Percentiles rank a stretch among this genome's conserved stretches.
Evolutionary conservation across 768 basidiomycete genomes (phyloP).

Genomic region (Phylloporus arenicola): DNA sequence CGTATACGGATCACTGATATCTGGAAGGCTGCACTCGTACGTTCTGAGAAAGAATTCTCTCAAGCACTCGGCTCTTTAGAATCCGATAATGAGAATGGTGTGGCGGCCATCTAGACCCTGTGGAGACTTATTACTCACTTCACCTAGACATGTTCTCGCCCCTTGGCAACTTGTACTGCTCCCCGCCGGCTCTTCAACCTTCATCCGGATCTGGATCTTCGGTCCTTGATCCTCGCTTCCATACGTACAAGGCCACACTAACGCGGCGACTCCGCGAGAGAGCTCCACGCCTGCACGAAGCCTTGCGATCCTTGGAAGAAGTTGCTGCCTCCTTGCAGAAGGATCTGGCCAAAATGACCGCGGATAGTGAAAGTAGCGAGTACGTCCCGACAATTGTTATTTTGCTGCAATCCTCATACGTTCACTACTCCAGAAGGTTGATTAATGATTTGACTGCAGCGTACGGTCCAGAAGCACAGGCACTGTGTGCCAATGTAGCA

Average conservation of each 20-base stretch:
- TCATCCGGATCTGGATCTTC: slow-evolving; percentile 36
- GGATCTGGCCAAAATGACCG: slow-evolving; percentile 48
- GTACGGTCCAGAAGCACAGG: slow-evolving; percentile 50
- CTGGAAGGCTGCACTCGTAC: slow-evolving; percentile 48
- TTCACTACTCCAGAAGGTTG: slow-evolving; percentile 33
- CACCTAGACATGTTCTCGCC: slow-evolving; percentile 44
- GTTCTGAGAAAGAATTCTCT: slow-evolving; percentile 44
- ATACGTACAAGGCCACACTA: slow-evolving; percentile 55
- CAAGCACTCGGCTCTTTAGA: slow-evolving; percentile 31
- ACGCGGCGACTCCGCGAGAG: slow-evolving; percentile 62
- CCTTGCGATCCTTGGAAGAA: slow-evolving; percentile 54
- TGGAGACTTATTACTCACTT: slow-evolving; percentile 10
- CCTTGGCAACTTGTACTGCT: slow-evolving; percentile 50
- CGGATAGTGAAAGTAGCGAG: slow-evolving; percentile 40
- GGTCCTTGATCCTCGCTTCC: slow-evolving; percentile 43
- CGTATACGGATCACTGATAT: slow-evolving; percentile 50
- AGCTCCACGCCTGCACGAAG: slow-evolving; percentile 53
- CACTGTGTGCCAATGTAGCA: slow-evolving; percentile 39
- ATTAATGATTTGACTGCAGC: slow-evolving; percentile 37
- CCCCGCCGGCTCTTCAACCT: slow-evolving; percentile 43
- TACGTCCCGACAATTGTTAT: slow-evolving; percentile 26
- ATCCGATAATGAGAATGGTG: slow-evolving; percentile 16
- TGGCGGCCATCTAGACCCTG: slow-evolving; percentile 1
- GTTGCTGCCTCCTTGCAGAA: slow-evolving; percentile 53
- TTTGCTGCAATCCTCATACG: background rate